A percentile compares a stretch with the other conserved stretches of the same genome.
Conservation (phyloP, 352 stramenopile genomes). For the Pythium rishiriense region DNA sequence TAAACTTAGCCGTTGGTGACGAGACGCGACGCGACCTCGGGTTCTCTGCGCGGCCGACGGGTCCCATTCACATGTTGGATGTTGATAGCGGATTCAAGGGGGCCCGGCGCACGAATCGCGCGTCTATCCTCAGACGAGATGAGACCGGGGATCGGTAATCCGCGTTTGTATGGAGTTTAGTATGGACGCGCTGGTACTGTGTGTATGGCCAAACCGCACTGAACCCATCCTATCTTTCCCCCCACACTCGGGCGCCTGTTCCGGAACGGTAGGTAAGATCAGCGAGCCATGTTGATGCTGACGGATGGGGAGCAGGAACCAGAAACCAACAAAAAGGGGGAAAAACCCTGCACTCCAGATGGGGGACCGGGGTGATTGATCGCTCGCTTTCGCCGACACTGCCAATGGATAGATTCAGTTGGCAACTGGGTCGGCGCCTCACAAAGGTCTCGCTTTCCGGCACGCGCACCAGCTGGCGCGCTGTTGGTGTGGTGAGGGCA, state of each 20-base stretch:
- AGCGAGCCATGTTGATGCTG: conserved; percentile 12
- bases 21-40: conserved; percentile 1
- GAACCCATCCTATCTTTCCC: conserved; percentile 3
- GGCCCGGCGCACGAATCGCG: background rate
- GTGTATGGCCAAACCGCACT: conserved; percentile 20
- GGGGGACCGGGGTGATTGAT: background rate
- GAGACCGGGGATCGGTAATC: conserved; percentile 21
- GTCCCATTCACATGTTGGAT: background rate
- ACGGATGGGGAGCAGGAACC: conserved; percentile 24
- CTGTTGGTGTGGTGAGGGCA: conserved; percentile 6
- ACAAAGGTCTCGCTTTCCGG: background rate
- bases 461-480: conserved; percentile 2
- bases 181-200: conserved; percentile 4
- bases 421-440: conserved; percentile 21
- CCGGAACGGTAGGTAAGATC: conserved; percentile 7
- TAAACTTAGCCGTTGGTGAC: conserved; percentile 6
- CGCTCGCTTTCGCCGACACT: background rate
- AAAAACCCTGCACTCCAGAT: conserved; percentile 3
- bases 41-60: background rate
- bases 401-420: conserved; percentile 25
- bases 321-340: conserved; percentile 25
- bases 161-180: conserved; percentile 23
- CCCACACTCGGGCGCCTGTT: background rate
- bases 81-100: background rate
- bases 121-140: conserved; percentile 20